A percentile compares a stretch with the other conserved stretches of the same genome.
Evolutionary conservation across 73 alveolate species (phyloP).

Genomic region (Paramecium pentaurelia): DNA sequence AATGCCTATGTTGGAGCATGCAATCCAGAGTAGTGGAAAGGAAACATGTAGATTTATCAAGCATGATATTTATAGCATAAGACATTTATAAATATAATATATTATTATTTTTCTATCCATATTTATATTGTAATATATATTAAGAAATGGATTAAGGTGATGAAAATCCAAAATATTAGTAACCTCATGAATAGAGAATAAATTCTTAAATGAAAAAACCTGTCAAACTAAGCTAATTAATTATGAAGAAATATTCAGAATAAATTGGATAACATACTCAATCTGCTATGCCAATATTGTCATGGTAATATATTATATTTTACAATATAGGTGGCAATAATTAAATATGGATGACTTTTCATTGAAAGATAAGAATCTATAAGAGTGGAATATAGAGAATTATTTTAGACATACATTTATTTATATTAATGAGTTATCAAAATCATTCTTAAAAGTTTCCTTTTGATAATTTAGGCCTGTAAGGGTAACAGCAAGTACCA

Average conservation of each 20-base stretch:
- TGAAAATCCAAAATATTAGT: not conserved
- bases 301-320: not conserved
- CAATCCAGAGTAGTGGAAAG: not conserved
- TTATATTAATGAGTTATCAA: constrained; percentile 6
- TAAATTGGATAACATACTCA: not conserved
- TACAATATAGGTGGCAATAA: not conserved
- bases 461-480: not conserved
- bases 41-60: not conserved
- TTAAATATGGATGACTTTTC: not conserved
- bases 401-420: not conserved
- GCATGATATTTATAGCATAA: no score
- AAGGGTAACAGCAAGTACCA: not conserved
- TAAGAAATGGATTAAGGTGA: not conserved
- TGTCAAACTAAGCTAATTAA: not conserved
- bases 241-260: not conserved
- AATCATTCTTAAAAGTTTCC: not conserved
- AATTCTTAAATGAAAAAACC: not conserved
- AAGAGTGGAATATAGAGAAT: not conserved
- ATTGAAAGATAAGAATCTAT: not conserved
- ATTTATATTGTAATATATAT: not conserved
- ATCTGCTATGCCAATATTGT: not conserved
- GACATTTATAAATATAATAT: no score
- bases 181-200: not conserved
- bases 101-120: not conserved
- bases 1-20: not conserved